Percentiles rank a stretch among this genome's conserved stretches.
Evolutionary conservation across 208 protist species (phyloP).

Genomic region (Crithidia expoeki): DNA sequence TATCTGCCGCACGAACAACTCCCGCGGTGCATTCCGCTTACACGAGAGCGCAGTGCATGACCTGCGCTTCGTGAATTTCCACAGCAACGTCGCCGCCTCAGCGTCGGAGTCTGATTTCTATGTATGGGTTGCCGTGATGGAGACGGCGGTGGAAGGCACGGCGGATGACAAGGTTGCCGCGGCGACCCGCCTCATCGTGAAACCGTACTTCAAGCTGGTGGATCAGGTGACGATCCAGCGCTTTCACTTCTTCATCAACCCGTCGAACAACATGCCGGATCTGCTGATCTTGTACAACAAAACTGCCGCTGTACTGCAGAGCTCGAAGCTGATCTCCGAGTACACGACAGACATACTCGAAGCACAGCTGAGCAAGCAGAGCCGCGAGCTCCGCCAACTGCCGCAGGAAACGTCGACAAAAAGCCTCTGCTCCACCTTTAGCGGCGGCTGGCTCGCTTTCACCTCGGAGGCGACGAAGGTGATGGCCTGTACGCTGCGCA

Average conservation of each 20-base stretch:
- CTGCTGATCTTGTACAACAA: slow-evolving; percentile 78
- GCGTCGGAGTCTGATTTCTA: slow-evolving; percentile 69
- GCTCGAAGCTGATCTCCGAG: slow-evolving; percentile 71
- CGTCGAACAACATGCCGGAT: slow-evolving; percentile 57
- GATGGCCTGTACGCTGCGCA: slow-evolving; percentile 81
- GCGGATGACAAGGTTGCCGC: slow-evolving; percentile 13
- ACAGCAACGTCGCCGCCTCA: slow-evolving; percentile 86
- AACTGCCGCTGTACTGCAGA: slow-evolving; percentile 74
- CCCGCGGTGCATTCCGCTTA: slow-evolving; percentile 48
- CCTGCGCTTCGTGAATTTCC: slow-evolving; percentile 87
- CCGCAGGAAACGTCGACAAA: slow-evolving; percentile 30
- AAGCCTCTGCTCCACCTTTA: slow-evolving; percentile 66
- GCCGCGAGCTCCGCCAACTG: slow-evolving; percentile 61
- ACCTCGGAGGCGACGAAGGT: slow-evolving; percentile 66
- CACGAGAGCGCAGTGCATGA: slow-evolving; percentile 67
- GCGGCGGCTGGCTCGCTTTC: slow-evolving; percentile 85
- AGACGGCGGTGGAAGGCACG: slow-evolving; percentile 13
- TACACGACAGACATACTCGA: slow-evolving; percentile 47
- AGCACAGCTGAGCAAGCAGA: slow-evolving; percentile 53
- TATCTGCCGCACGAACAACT: slow-evolving; percentile 64
- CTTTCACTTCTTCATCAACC: slow-evolving; percentile 89
- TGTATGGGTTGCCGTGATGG: slow-evolving; percentile 74
- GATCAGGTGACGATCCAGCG: slow-evolving; percentile 66
- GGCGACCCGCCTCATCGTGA: slow-evolving; percentile 51
- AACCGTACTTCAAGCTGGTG: slow-evolving; percentile 76